Evolutionary conservation across 257 asterid species (phyloP).

Genomic region (Ajuga chamaepitys): DNA sequence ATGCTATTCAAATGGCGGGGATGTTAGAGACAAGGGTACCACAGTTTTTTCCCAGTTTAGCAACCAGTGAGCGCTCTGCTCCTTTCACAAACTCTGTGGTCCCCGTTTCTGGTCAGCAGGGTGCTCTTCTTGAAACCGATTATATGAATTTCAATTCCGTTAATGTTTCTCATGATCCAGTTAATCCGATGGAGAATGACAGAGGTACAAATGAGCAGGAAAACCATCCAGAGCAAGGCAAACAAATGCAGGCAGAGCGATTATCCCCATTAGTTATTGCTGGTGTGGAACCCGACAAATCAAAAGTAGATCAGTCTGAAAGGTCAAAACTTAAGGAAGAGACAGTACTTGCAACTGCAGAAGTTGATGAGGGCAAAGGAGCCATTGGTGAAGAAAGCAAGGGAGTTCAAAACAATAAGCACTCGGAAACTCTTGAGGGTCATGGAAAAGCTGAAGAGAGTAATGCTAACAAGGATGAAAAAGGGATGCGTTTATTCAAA

Average conservation of each 20-base stretch:
- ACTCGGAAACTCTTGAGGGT: constrained; percentile 30
- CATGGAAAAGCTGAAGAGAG: constrained; percentile 45
- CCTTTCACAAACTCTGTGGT: constrained; percentile 27
- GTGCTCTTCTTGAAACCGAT: constrained; percentile 15
- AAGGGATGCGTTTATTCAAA: constrained; percentile 70
- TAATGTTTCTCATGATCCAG: constrained; percentile 20
- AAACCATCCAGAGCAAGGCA: constrained; percentile 28
- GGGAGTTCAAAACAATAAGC: constrained; percentile 33
- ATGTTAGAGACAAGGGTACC: constrained; percentile 29
- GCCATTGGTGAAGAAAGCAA: constrained; percentile 21
- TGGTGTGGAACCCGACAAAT: constrained; percentile 20
- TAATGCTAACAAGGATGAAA: constrained; percentile 62
- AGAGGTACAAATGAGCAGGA: constrained; percentile 21
- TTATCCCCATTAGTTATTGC: constrained; percentile 23
- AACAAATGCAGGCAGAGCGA: constrained; percentile 24
- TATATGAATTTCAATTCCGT: constrained; percentile 21
- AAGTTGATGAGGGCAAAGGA: constrained; percentile 26
- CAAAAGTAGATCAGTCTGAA: constrained; percentile 18
- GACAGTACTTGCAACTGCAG: constrained; percentile 19
- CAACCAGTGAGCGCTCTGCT: constrained; percentile 33
- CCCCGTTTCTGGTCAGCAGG: constrained; percentile 17
- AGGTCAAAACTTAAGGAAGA: constrained; percentile 32
- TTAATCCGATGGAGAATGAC: constrained; percentile 25
- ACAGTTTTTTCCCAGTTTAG: constrained; percentile 25
- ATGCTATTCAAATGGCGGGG: constrained; percentile 30